Base-by-base conservation (phyloP, 768 basidiomycete genomes). In the Boletales sp. region DNA sequence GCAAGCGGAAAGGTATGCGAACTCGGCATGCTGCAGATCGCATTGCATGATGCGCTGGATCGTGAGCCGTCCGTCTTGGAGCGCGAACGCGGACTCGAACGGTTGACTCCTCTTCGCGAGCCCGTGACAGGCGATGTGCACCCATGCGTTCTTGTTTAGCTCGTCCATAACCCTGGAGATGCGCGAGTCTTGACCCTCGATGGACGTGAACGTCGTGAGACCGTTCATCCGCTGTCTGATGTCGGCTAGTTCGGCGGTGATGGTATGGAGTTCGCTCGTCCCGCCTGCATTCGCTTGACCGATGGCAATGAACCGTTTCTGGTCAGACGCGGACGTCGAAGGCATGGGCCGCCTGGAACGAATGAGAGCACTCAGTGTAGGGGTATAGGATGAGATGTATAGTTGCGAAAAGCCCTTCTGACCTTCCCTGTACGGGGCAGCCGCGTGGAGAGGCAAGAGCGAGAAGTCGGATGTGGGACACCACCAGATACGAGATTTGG, bases 91-190 rank as follows among this genome's bases (percentile, higher is more conserved):
- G 24, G 24, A 24, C 24, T 24, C 24, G 24, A 24, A 24, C 5
- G 24, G 24, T 5, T 24, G 24, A 5, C 3, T 10, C 4, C 4
- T 12, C 7, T 52, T 43, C 8, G 45, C 52, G n/a, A 40, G 14
- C 4, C 58, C 64, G 27, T 66, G 65, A 18, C 64, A 65, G 0
- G 62, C 58, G n/a, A 65, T 44, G 34, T 66, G 24, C 24, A 24
- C 24, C 24, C 24, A 24, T 5, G 24, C 24, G 24, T 24, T 24
- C 24, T 24, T 24, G 24, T 24, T 24, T 5, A 24, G 24, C 24
- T 24, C 24, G 24, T 24, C 24, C 24, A 24, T 5, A 24, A 24
- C 24, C 24, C 24, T 24, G 24, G 5, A 24, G 24, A 24, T 24
- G 24, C 24, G 24, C 24, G 24, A 24, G 24, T 24, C 24, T 5